These are phyloP conservation scores for Coniophora puteana DNA, from an alignment of 1,284 basidiomycete species.

Conservation along the genomic window DNA sequence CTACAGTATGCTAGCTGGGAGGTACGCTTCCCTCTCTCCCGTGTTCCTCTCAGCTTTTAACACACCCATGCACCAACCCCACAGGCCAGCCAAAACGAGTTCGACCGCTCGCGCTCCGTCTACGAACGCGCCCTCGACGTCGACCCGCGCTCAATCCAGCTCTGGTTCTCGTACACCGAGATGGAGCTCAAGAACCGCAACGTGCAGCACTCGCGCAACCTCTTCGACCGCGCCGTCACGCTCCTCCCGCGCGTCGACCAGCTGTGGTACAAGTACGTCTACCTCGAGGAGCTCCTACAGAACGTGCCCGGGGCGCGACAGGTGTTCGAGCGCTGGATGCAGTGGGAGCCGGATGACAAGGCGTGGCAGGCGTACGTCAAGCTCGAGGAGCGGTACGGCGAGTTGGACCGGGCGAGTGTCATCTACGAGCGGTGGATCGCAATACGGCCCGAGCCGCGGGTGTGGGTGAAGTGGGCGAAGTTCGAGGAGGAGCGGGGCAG, in stretches of 20 bases:
- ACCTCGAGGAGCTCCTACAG: slow-evolving; percentile 94
- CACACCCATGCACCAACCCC: slow-evolving; percentile 18
- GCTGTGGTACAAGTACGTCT: slow-evolving; percentile 99
- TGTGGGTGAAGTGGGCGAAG: slow-evolving; percentile 97
- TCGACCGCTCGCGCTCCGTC: slow-evolving; percentile 87
- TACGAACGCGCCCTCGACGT: slow-evolving; percentile 97
- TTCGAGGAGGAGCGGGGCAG: slow-evolving; percentile 92
- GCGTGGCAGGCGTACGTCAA: slow-evolving; percentile 99
- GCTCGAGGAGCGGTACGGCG: slow-evolving; percentile 91
- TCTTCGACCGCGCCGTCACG: slow-evolving; percentile 96
- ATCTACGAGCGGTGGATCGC: slow-evolving; percentile 96
- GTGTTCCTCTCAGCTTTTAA: slow-evolving; percentile 7
- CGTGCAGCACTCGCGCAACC: slow-evolving; percentile 94
- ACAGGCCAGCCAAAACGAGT: slow-evolving; percentile 96
- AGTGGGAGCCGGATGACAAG: slow-evolving; percentile 99
- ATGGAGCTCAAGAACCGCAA: slow-evolving; percentile 98
- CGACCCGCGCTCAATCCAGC: slow-evolving; percentile 82
- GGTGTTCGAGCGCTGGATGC: slow-evolving; percentile 99
- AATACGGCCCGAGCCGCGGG: slow-evolving; percentile 88
- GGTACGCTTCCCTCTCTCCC: slow-evolving; percentile 32
- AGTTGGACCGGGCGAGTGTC: slow-evolving; percentile 86
- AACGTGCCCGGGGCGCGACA: slow-evolving; percentile 95
- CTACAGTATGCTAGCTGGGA: slow-evolving; percentile 83
- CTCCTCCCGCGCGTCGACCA: slow-evolving; percentile 93
- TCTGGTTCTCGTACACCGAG: slow-evolving; percentile 98